phyloP scores from a whole-genome alignment of 768 basidiomycete species.

The Pleurotus pulmonarius region DNA sequence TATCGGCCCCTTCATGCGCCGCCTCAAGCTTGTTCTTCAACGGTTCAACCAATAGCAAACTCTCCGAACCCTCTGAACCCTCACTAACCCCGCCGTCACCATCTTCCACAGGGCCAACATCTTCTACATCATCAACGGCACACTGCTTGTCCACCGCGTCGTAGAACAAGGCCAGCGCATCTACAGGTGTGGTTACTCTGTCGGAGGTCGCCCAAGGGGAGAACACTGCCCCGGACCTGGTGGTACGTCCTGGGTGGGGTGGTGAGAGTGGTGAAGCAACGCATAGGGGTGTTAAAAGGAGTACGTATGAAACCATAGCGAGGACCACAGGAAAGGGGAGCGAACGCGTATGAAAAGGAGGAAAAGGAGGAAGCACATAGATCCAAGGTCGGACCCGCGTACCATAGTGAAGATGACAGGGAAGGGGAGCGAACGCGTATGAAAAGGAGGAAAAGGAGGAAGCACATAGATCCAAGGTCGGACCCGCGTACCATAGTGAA shows the following conservation, averaged over 20 bases:
- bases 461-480: conserved; percentile 1
- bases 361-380: neutral
- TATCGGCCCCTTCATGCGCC: too few relatives aligned
- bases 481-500: neutral
- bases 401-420: neutral
- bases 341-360: too few relatives aligned
- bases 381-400: neutral
- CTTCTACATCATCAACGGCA: neutral
- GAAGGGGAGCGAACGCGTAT: neutral
- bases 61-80: too few relatives aligned
- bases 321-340: too few relatives aligned
- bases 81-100: too few relatives aligned
- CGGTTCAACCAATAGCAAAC: too few relatives aligned
- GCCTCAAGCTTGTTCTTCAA: too few relatives aligned
- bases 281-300: neutral
- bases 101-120: too few relatives aligned
- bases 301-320: neutral
- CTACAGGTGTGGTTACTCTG: neutral
- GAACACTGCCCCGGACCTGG: neutral
- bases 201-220: neutral
- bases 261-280: neutral
- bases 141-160: neutral
- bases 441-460: too few relatives aligned
- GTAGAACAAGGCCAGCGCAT: neutral
- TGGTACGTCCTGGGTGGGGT: neutral